Evolutionary conservation across 179 eudicot genomes (phyloP).

Genomic region (Beta macrorhiza): DNA sequence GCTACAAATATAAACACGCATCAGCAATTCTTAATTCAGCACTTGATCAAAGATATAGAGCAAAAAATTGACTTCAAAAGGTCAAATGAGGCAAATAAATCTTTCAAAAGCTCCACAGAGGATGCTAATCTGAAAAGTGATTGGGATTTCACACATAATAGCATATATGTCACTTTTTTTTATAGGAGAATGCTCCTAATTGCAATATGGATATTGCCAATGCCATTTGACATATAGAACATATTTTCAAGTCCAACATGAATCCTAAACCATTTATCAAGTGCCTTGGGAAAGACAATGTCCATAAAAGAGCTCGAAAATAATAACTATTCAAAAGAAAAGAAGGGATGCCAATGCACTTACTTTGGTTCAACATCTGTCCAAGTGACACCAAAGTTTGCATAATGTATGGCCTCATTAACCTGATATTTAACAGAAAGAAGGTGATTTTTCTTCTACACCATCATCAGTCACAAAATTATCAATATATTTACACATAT

Average conservation of each 20-base stretch:
- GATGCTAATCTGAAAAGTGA: neutral
- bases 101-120: neutral
- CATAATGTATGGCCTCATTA: constrained; percentile 58
- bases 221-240: neutral
- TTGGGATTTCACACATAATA: neutral
- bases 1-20: constrained; percentile 25
- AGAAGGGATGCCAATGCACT: constrained; percentile 20
- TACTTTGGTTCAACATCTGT: constrained; percentile 55
- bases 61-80: too few relatives aligned
- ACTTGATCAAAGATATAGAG: neutral
- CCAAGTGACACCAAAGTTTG: constrained; percentile 46
- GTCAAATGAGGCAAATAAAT: neutral
- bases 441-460: neutral
- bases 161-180: neutral
- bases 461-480: neutral
- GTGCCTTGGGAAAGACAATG: neutral
- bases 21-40: neutral
- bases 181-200: neutral
- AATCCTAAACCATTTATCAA: constrained; percentile 3
- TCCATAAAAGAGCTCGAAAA: neutral
- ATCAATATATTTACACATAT: neutral
- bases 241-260: neutral
- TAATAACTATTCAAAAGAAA: neutral
- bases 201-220: neutral
- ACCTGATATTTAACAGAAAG: constrained; percentile 48